phyloP scores from a whole-genome alignment of 805 yeast genomes.

The Sugiyamaella chiloensis region DNA sequence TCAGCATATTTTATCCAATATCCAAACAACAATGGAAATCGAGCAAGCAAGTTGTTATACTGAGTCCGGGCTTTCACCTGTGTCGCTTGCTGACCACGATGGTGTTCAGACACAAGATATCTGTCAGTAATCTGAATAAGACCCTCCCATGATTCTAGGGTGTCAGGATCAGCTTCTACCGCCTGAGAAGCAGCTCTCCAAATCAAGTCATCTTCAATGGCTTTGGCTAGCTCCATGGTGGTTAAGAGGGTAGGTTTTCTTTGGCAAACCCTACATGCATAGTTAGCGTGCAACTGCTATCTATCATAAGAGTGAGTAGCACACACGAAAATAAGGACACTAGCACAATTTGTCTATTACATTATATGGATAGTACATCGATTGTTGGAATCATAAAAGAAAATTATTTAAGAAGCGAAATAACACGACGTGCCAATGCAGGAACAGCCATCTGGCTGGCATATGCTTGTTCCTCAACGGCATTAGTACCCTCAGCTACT shows the following conservation, averaged over 20 bases:
- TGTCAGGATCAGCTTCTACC: slow-evolving; percentile 17
- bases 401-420: slow-evolving; percentile 13
- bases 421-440: slow-evolving; percentile 34
- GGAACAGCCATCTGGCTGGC: slow-evolving; percentile 37
- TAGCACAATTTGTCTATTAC: not conserved
- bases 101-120: not conserved
- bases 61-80: slow-evolving; percentile 12
- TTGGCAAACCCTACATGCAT: too few relatives aligned
- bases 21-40: slow-evolving; percentile 39
- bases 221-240: slow-evolving; percentile 5
- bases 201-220: not conserved
- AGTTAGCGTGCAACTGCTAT: too few relatives aligned
- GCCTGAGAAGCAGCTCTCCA: slow-evolving; percentile 19
- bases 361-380: not conserved
- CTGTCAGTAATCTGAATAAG: slow-evolving; percentile 12
- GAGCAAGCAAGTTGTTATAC: slow-evolving; percentile 32
- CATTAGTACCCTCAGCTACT: not conserved
- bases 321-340: too few relatives aligned
- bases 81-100: not conserved
- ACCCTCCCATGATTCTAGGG: slow-evolving; percentile 20
- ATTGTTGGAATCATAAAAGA: not conserved
- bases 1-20: slow-evolving; percentile 42
- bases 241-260: too few relatives aligned
- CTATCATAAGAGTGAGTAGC: too few relatives aligned
- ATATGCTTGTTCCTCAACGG: slow-evolving; percentile 28